Evolutionary conservation across 2,329 filamentous ascomycete species (phyloP).

Genomic region (Apiospora marii): DNA sequence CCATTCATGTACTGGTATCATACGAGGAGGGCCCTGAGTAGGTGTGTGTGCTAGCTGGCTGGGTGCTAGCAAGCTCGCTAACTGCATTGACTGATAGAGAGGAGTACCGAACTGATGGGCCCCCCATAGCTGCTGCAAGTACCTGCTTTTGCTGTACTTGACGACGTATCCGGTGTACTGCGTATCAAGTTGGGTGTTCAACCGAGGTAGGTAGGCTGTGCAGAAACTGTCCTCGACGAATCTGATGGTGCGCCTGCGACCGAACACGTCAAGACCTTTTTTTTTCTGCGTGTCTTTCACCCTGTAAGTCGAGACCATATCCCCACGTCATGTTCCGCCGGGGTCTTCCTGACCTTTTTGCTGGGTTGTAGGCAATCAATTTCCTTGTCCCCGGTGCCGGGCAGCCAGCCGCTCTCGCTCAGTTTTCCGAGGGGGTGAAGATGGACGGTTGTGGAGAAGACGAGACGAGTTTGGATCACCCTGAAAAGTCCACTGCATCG

Average conservation of each 20-base stretch:
- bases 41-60: background rate
- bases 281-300: background rate
- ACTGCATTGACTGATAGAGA: background rate
- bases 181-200: constrained; percentile 19
- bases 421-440: constrained; percentile 12
- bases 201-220: constrained; percentile 15
- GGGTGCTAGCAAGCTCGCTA: background rate
- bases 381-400: background rate
- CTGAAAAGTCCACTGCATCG: constrained; percentile 21
- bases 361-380: background rate
- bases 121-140: background rate
- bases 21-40: background rate
- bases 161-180: background rate
- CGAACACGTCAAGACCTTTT: background rate
- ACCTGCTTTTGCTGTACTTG: background rate
- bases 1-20: background rate
- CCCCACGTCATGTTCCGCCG: constrained; percentile 8
- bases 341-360: background rate
- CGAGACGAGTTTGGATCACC: constrained; percentile 20
- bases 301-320: background rate
- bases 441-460: constrained; percentile 7
- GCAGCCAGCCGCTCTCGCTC: background rate
- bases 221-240: constrained; percentile 5
- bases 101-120: constrained; percentile 5
- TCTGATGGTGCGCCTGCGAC: constrained; percentile 13